Evolutionary conservation across 305 asterid species (phyloP).

Genomic region (Fraxinus sp.): DNA sequence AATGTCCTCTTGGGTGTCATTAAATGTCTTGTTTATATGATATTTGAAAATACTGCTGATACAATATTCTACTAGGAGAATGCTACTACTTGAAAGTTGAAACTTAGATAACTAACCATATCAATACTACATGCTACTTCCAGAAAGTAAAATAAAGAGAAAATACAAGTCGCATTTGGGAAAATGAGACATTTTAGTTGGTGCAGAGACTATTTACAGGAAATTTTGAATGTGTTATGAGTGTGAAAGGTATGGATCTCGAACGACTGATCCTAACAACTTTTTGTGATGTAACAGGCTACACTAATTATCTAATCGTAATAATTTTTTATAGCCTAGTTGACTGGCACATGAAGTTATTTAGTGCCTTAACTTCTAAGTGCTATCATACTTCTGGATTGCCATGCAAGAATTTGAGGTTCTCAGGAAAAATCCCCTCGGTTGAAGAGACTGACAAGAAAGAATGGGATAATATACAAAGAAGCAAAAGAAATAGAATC

Average conservation of each 20-base stretch:
- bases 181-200: slow-evolving; percentile 5
- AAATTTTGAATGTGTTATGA: not conserved
- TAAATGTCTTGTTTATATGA: not conserved
- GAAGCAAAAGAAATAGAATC: not conserved
- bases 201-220: not conserved
- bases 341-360: not conserved
- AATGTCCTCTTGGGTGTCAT: not conserved
- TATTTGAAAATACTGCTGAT: not conserved
- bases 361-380: slow-evolving; percentile 6
- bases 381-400: not conserved
- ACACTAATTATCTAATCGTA: not conserved
- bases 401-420: not conserved
- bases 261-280: not conserved
- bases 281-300: not conserved
- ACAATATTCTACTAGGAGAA: not conserved
- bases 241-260: not conserved
- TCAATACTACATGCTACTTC: not conserved
- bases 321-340: not conserved
- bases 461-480: not conserved
- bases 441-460: slow-evolving; percentile 11
- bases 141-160: slow-evolving; percentile 8
- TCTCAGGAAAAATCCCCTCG: not conserved
- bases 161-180: slow-evolving; percentile 14
- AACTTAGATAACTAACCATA: not conserved
- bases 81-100: not conserved